A percentile compares a stretch with the other conserved stretches of the same genome.
These are phyloP conservation scores for Glaciozyma antarctica DNA, from an alignment of 768 basidiomycete species.

Conservation along the genomic window DNA sequence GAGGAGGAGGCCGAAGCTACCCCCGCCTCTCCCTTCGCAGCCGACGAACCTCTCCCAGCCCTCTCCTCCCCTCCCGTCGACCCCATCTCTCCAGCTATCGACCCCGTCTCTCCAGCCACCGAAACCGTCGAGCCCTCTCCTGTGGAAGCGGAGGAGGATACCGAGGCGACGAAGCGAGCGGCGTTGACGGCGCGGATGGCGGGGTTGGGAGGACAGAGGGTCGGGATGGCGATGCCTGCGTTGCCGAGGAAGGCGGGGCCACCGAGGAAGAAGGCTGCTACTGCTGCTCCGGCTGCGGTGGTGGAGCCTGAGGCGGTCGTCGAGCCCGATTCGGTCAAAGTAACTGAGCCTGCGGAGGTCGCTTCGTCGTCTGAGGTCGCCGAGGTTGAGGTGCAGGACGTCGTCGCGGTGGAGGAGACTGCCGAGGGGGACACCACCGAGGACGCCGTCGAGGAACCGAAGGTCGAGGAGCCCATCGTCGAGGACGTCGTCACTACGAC, in stretches of 20 bases:
- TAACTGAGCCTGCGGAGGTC: too few species aligned
- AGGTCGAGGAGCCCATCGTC: not conserved
- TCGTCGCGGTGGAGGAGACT: not conserved
- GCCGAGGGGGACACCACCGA: not conserved
- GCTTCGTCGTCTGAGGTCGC: not conserved
- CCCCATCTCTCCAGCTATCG: too few species aligned
- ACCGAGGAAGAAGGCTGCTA: not conserved
- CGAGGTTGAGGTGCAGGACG: not conserved
- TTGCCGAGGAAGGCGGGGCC: not conserved
- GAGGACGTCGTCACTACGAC: not conserved
- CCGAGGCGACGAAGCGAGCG: constrained; percentile 49
- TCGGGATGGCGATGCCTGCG: constrained; percentile 54
- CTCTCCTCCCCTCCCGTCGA: not conserved
- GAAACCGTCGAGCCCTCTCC: not conserved
- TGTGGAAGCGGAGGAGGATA: constrained; percentile 20
- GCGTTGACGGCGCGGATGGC: constrained; percentile 90
- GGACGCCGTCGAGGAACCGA: not conserved
- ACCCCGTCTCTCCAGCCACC: not conserved
- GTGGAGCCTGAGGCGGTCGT: not conserved
- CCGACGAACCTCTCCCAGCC: not conserved
- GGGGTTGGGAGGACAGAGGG: constrained; percentile 70
- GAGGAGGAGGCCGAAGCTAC: constrained; percentile 16
- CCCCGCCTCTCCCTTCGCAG: not conserved
- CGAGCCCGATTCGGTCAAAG: not conserved
- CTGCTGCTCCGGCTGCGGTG: not conserved